A percentile compares a stretch with the other conserved stretches of the same genome.
Evolutionary conservation across 371 early-diverging fungal genomes (phyloP).

Genomic region (Lichtheimia corymbifera): DNA sequence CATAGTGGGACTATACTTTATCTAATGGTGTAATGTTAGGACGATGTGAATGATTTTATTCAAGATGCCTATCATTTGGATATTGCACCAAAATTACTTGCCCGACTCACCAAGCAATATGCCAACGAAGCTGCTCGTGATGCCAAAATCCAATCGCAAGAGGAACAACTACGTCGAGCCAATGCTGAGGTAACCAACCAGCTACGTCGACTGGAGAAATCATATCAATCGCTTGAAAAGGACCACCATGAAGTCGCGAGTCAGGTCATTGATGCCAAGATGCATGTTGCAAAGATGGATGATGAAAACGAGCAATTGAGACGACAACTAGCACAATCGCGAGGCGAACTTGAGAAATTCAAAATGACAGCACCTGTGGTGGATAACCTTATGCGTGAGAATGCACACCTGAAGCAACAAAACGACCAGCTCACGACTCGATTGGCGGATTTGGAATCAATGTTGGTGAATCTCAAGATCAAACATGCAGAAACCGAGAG

Average conservation of each 20-base stretch:
- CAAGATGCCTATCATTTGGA: conserved; percentile 36
- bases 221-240: conserved; percentile 63
- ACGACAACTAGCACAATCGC: conserved; percentile 39
- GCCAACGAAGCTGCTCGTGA: conserved; percentile 26
- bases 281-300: conserved; percentile 53
- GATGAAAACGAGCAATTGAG: conserved; percentile 63
- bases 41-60: conserved; percentile 26
- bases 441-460: conserved; percentile 59
- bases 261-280: conserved; percentile 56
- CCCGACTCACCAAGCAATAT: conserved; percentile 32
- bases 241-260: conserved; percentile 71
- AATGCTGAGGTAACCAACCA: conserved; percentile 65
- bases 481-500: conserved; percentile 74
- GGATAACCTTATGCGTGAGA: conserved; percentile 64
- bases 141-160: conserved; percentile 29
- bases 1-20: not conserved
- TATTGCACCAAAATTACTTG: conserved; percentile 21
- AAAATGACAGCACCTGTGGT: conserved; percentile 33
- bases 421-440: conserved; percentile 72
- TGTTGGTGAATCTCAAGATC: conserved; percentile 64
- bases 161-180: conserved; percentile 60
- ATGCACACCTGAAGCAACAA: conserved; percentile 61
- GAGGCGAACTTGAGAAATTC: conserved; percentile 35
- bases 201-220: conserved; percentile 54
- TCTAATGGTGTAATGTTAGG: conserved; percentile 3